A percentile compares a stretch with the other conserved stretches of the same genome.
phyloP scores from a whole-genome alignment of 2,329 filamentous ascomycete species.

The Didymella keratinophila region DNA sequence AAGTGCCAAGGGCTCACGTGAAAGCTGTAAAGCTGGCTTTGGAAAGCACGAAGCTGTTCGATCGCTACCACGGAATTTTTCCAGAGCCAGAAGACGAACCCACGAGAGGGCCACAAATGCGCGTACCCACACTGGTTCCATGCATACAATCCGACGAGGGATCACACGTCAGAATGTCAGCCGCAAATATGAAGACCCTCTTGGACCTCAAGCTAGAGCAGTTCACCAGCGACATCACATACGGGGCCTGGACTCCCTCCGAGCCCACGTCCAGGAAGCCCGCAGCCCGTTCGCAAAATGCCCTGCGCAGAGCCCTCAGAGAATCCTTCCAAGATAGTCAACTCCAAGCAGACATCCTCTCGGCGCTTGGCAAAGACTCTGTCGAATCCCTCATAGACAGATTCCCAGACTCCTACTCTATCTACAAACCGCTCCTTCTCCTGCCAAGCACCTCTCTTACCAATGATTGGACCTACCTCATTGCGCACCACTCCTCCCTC shows the following conservation, averaged over 20 bases:
- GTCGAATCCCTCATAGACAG: constrained; percentile 25
- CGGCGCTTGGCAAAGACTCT: no score
- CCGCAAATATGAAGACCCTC: background rate
- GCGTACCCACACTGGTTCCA: background rate
- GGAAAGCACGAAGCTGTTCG: constrained; percentile 41
- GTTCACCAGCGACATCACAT: background rate
- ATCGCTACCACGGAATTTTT: constrained; percentile 42
- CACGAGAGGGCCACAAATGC: no score
- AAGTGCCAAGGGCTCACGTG: constrained; percentile 47
- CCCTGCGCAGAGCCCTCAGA: constrained; percentile 34
- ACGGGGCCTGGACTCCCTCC: no score
- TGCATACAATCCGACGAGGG: no score
- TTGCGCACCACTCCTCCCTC: constrained; percentile 33
- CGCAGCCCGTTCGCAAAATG: constrained; percentile 18
- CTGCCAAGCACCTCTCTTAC: constrained; percentile 50
- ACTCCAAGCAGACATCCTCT: no score
- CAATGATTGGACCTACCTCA: constrained; percentile 22
- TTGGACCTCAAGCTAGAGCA: constrained; percentile 17
- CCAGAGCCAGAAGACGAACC: background rate
- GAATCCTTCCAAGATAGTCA: constrained; percentile 17
- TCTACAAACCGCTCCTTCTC: constrained; percentile 66
- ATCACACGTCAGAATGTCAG: no score
- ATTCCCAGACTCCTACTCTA: constrained; percentile 57
- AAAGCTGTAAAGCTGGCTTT: constrained; percentile 51
- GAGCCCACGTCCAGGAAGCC: no score